These are phyloP conservation scores for Cyamopsis tetragonoloba DNA, from an alignment of 306 rosid species.

Conservation along the genomic window DNA sequence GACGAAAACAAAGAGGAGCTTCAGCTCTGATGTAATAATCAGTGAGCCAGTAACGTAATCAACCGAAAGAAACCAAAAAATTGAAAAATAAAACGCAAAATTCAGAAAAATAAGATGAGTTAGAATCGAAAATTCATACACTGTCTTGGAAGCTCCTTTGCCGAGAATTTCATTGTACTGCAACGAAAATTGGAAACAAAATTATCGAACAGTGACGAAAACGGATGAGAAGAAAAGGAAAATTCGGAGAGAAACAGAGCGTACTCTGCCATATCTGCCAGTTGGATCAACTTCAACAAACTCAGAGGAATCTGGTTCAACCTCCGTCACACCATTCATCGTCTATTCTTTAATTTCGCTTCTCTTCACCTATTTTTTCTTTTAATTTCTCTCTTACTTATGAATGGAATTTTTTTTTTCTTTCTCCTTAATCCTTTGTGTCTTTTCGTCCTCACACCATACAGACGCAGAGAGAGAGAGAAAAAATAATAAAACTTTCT, in stretches of 20 bases:
- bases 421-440: no score
- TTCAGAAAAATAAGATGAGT: neutral
- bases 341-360: neutral
- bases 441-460: no score
- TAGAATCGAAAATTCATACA: conserved; percentile 45
- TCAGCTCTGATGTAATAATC: conserved; percentile 26
- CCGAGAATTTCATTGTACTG: conserved; percentile 95
- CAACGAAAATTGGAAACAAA: conserved; percentile 23
- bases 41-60: neutral
- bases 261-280: conserved; percentile 98
- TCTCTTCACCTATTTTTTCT: neutral
- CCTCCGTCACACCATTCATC: conserved; percentile 55
- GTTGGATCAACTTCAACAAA: conserved; percentile 96
- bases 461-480: neutral
- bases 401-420: neutral
- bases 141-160: conserved; percentile 96
- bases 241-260: neutral
- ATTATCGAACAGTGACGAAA: conserved; percentile 4
- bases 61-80: neutral
- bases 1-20: conserved; percentile 3
- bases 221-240: neutral
- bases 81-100: neutral
- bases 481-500: neutral
- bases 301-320: conserved; percentile 58
- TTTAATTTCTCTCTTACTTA: neutral